phyloP scores from a whole-genome alignment of 164 flowering plant species.

The Aristolochia contorta region DNA sequence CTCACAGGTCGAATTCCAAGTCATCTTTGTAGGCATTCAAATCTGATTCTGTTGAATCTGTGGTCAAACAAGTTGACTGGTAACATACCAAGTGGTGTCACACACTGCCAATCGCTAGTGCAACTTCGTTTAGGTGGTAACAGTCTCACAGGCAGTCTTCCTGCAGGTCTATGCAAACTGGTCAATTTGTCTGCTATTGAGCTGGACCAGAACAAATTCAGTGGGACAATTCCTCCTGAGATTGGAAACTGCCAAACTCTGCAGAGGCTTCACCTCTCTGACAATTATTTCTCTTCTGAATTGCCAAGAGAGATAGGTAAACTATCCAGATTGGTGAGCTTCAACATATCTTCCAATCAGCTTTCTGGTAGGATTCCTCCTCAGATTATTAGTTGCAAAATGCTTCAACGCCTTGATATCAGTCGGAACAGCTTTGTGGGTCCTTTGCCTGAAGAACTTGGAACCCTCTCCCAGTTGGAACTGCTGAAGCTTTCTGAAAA shows the following conservation, averaged over 20 bases:
- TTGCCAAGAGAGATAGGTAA: slow-evolving; percentile 80
- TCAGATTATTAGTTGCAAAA: slow-evolving; percentile 59
- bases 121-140: slow-evolving; percentile 67
- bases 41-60: slow-evolving; percentile 57
- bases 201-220: slow-evolving; percentile 62
- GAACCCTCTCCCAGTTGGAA: slow-evolving; percentile 68
- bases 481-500: slow-evolving; percentile 74
- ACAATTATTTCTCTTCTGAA: slow-evolving; percentile 50
- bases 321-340: slow-evolving; percentile 51
- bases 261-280: slow-evolving; percentile 71
- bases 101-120: slow-evolving; percentile 51
- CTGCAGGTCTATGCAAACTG: slow-evolving; percentile 62
- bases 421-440: slow-evolving; percentile 52
- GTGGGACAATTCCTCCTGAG: slow-evolving; percentile 62
- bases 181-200: slow-evolving; percentile 67
- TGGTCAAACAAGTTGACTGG: slow-evolving; percentile 69
- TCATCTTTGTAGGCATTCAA: slow-evolving; percentile 48
- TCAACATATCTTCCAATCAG: slow-evolving; percentile 76
- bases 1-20: slow-evolving; percentile 73
- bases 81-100: slow-evolving; percentile 53
- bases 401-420: slow-evolving; percentile 88
- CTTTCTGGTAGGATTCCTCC: slow-evolving; percentile 61
- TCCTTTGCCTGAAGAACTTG: slow-evolving; percentile 58
- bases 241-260: slow-evolving; percentile 57
- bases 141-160: slow-evolving; percentile 66